Evolutionary conservation across 441 rosid species (phyloP), one percentile per base, ranked within the genome.

Genomic region (Melastoma candidum): DNA sequence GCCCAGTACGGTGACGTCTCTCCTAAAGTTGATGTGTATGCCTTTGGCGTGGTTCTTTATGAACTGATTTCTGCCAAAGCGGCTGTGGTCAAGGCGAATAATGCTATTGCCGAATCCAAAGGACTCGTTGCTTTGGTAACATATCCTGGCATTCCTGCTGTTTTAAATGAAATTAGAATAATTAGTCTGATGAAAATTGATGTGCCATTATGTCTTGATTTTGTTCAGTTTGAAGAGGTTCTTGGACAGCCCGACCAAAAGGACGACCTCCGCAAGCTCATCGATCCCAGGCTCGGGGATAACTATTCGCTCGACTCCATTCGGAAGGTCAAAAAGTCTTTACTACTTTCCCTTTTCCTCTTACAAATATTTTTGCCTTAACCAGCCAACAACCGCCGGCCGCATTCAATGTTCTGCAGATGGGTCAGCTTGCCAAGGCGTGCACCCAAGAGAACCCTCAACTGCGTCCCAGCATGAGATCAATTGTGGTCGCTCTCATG

Each of bases 1-100:
- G 97, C 93, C 29, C 84, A 71, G 36, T 89, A 84, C 54, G 96
- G 98, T n/a, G 93, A 89, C 56, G 93, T 88, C 52, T 88, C 98
- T 63, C 77, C 97, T 2, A 93, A 93, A 62, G 77, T 84, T 11
- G 99, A 93, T 74, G 97, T 93, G 11, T 93, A 77, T 48, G 99
- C 99, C 12, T 84, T 89, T 54, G 99, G 99, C 46, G 99, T 93
- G 54, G 96, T 93, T 39, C 95, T 93, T 9, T 93, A 81, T 39
- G 99, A 93, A 59, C 88, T 93, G 64, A 83, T 93, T 24, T 89
- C 99, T 12, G 99, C 95, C 1, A 93, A 89, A 68, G 86, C 74
- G 27, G 97, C 96, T 24, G 78, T 89, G 12, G 90, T 88, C 61
- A 93, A 74, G 77, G 12, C 47, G 10, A 77, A 57, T 22, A 78